Conservation (phyloP, 495 filamentous ascomycete genomes). For the Hypoxylon rickii region DNA sequence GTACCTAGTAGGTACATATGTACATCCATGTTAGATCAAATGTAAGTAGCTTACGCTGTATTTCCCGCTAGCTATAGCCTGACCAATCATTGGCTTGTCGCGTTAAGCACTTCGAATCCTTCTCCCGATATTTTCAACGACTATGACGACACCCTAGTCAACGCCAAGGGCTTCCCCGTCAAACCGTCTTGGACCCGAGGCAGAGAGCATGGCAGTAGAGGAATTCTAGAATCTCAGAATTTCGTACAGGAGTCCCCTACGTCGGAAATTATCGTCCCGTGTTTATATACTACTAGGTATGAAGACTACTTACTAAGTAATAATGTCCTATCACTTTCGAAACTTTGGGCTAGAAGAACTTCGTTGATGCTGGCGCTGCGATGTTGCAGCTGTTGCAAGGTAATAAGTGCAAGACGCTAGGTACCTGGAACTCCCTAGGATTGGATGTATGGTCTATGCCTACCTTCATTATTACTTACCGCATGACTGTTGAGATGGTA, state of each 20-base stretch:
- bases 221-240: conserved; percentile 7
- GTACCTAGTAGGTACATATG: too few relatives aligned
- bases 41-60: conserved; percentile 12
- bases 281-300: too few relatives aligned
- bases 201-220: conserved; percentile 7
- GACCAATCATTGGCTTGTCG: conserved; percentile 26
- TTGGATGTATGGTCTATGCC: conserved; percentile 9
- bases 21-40: too few relatives aligned
- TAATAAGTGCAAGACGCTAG: too few relatives aligned
- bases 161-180: conserved; percentile 33
- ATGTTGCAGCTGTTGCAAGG: too few relatives aligned
- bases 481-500: conserved; percentile 19
- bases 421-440: too few relatives aligned
- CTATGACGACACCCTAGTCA: conserved; percentile 35
- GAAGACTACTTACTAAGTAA: too few relatives aligned
- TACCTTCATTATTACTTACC: conserved; percentile 21
- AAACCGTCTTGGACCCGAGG: conserved; percentile 17
- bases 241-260: conserved; percentile 27
- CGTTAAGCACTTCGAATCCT: conserved; percentile 30
- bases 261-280: conserved; percentile 4
- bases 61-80: conserved; percentile 20
- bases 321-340: too few relatives aligned
- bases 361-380: too few relatives aligned
- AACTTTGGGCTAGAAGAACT: too few relatives aligned
- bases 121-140: conserved; percentile 19